Evolutionary conservation across 306 rosid species (phyloP).

Genomic region (Trifolium repens): DNA sequence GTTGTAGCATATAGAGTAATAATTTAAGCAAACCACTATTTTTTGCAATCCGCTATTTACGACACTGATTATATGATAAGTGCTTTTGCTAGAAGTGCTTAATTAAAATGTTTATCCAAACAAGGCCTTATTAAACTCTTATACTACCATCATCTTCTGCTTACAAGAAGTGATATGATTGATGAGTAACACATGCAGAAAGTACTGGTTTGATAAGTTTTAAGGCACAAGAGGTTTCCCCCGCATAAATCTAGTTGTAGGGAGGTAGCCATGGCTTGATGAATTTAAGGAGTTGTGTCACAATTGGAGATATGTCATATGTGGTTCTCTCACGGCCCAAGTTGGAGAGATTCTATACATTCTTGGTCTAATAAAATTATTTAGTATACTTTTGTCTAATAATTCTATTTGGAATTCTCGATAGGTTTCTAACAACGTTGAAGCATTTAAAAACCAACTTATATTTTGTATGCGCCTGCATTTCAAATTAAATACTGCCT

Average conservation of each 20-base stretch:
- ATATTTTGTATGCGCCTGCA: background rate
- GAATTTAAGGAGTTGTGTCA: background rate
- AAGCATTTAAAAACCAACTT: conserved; percentile 1
- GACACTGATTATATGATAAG: no score
- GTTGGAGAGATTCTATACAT: conserved; percentile 8
- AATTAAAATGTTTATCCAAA: no score
- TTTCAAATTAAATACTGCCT: conserved; percentile 1
- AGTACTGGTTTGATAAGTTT: conserved; percentile 9
- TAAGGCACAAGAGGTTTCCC: background rate
- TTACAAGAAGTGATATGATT: background rate
- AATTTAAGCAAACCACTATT: no score
- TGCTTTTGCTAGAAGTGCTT: no score
- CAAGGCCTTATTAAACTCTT: background rate
- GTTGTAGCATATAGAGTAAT: no score
- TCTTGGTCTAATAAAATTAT: background rate
- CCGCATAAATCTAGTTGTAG: background rate
- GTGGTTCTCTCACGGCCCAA: background rate
- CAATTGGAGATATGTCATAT: background rate
- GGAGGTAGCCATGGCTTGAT: background rate
- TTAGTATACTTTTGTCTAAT: background rate
- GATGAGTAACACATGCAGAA: background rate
- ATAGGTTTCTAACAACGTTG: background rate
- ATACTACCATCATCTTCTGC: background rate
- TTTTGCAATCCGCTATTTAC: no score
- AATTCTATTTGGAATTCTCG: background rate